Conservation (phyloP, 2,329 filamentous ascomycete species). For the Ascochyta koolunga region DNA sequence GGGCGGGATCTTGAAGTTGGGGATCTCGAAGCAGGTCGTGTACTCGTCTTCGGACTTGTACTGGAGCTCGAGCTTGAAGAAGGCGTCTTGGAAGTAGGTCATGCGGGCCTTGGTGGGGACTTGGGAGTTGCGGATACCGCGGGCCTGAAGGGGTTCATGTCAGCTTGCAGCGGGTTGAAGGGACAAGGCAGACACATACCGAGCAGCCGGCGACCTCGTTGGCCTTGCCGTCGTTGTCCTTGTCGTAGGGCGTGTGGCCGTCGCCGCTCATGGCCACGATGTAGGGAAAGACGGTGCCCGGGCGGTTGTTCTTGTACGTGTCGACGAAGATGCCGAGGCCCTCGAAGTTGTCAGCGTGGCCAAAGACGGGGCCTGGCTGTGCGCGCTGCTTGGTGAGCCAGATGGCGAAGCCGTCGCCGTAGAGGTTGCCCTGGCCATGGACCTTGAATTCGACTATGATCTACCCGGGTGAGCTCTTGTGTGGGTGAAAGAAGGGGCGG, state of each 20-base stretch:
- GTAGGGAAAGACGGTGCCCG: conserved; percentile 93
- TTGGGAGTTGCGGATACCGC: conserved; percentile 78
- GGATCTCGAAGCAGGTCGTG: conserved; percentile 83
- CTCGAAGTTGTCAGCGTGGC: conserved; percentile 85
- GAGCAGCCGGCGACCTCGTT: conserved; percentile 95
- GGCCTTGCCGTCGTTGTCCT: conserved; percentile 90
- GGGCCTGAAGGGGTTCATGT: conserved; percentile 58
- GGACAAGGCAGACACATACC: conserved; percentile 53
- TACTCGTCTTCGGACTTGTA: conserved; percentile 91
- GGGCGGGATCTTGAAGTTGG: conserved; percentile 73
- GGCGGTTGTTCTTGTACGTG: conserved; percentile 99
- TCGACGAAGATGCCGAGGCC: conserved; percentile 95
- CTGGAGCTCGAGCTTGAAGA: conserved; percentile 85
- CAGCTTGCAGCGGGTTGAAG: conserved; percentile 16
- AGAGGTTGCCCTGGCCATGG: conserved; percentile 84
- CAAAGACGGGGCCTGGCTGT: conserved; percentile 82
- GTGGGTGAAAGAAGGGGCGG: neutral
- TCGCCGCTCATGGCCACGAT: conserved; percentile 99
- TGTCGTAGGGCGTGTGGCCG: conserved; percentile 86
- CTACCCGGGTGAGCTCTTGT: conserved; percentile 49
- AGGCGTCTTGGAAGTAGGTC: conserved; percentile 97
- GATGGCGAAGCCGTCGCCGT: conserved; percentile 96
- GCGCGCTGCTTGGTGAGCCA: conserved; percentile 96
- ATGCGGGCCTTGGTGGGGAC: conserved; percentile 82
- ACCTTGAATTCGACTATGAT: conserved; percentile 96